A percentile compares a stretch with the other conserved stretches of the same genome.
phyloP scores from a whole-genome alignment of 306 rosid species.

The Inga laurina region DNA sequence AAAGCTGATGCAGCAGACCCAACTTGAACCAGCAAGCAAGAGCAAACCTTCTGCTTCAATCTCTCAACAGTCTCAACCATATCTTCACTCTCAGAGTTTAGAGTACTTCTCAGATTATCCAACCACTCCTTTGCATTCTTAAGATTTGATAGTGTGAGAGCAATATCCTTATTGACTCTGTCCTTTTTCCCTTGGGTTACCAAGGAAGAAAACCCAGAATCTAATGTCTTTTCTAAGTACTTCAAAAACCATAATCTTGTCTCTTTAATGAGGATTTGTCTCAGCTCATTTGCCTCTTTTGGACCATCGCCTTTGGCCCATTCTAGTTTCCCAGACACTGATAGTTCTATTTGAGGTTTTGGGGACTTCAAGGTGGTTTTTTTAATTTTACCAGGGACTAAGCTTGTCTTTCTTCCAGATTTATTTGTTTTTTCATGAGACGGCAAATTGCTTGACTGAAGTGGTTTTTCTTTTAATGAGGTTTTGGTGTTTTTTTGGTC shows the following conservation, averaged over 20 bases:
- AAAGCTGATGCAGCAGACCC: slow-evolving; percentile 88
- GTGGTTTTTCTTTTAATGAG: slow-evolving; percentile 53
- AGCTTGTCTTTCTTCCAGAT: slow-evolving; percentile 43
- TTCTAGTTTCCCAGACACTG: slow-evolving; percentile 68
- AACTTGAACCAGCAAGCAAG: slow-evolving; percentile 74
- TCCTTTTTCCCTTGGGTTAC: slow-evolving; percentile 59
- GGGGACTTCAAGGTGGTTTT: slow-evolving; percentile 46
- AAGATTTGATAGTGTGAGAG: slow-evolving; percentile 75
- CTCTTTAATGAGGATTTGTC: slow-evolving; percentile 61
- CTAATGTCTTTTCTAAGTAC: slow-evolving; percentile 75
- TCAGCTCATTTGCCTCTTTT: slow-evolving; percentile 61
- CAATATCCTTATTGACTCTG: slow-evolving; percentile 67
- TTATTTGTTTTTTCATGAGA: slow-evolving; percentile 52
- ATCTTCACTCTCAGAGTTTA: slow-evolving; percentile 44
- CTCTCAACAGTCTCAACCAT: slow-evolving; percentile 55
- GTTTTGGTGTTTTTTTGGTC: slow-evolving; percentile 53
- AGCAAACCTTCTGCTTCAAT: slow-evolving; percentile 72
- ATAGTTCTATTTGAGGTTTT: slow-evolving; percentile 47
- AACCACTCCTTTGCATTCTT: slow-evolving; percentile 91
- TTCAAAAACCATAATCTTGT: slow-evolving; percentile 87
- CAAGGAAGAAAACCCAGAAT: slow-evolving; percentile 61
- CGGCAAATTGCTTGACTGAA: slow-evolving; percentile 39
- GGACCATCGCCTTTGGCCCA: slow-evolving; percentile 71
- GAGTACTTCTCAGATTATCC: slow-evolving; percentile 58
- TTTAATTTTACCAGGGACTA: slow-evolving; percentile 29